Conservation (phyloP, 352 stramenopile genomes). For the Phytophthora megakarya region DNA sequence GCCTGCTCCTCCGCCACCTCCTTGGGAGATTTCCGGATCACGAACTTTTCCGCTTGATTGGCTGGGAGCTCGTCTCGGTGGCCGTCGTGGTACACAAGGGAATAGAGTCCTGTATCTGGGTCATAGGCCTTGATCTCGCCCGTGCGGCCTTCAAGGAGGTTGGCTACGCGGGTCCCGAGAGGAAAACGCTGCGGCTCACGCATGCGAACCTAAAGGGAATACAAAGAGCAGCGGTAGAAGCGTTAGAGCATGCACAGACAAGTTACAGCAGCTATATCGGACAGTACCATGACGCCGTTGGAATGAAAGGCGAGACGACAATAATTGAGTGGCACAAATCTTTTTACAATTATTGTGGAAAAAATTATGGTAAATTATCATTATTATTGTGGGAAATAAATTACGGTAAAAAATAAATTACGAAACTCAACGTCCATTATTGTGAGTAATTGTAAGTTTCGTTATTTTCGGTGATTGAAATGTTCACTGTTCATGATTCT, state of each 20-base stretch:
- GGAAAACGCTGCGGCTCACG: slow-evolving; percentile 45
- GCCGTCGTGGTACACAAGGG: slow-evolving; percentile 58
- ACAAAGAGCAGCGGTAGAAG: neutral
- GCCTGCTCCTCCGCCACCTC: slow-evolving; percentile 6
- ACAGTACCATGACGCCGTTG: too few species aligned
- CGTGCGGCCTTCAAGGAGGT: slow-evolving; percentile 64
- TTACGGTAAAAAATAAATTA: too few species aligned
- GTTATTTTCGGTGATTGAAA: too few species aligned
- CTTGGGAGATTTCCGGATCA: slow-evolving; percentile 37
- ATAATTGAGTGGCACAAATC: neutral
- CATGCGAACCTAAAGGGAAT: slow-evolving; percentile 38
- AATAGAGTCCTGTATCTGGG: slow-evolving; percentile 45
- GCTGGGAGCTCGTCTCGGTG: slow-evolving; percentile 44
- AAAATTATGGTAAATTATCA: too few species aligned
- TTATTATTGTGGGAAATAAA: too few species aligned
- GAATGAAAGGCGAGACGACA: too few species aligned
- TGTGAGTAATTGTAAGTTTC: neutral
- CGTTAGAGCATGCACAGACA: too few species aligned
- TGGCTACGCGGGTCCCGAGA: slow-evolving; percentile 58
- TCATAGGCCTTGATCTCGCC: slow-evolving; percentile 57
- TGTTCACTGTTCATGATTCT: neutral
- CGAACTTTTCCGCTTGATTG: slow-evolving; percentile 37
- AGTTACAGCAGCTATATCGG: too few species aligned
- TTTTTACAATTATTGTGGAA: too few species aligned
- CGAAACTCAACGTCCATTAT: too few species aligned